These are phyloP conservation scores for Aspergillus candidus DNA, from an alignment of 2,329 filamentous ascomycete genomes.

Conservation along the genomic window DNA sequence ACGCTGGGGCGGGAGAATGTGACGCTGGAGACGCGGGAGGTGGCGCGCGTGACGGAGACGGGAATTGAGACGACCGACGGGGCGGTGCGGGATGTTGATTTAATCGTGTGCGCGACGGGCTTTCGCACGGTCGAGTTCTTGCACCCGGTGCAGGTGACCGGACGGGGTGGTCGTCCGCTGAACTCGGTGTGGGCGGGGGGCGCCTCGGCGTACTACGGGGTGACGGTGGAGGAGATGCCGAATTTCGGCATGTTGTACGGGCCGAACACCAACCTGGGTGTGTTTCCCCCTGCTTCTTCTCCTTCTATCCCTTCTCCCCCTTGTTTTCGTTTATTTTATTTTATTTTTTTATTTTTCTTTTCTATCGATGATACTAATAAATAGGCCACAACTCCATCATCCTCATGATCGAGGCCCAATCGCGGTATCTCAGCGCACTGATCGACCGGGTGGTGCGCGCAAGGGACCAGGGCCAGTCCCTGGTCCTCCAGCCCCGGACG, in stretches of 20 bases:
- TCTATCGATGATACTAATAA: background rate
- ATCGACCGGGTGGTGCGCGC: slow-evolving; percentile 46
- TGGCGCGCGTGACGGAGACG: slow-evolving; percentile 41
- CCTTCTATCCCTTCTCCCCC: too few relatives aligned
- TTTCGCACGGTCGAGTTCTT: slow-evolving; percentile 56
- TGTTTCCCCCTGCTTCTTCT: too few relatives aligned
- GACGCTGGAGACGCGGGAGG: slow-evolving; percentile 45
- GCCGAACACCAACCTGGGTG: slow-evolving; percentile 49
- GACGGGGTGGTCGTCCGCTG: slow-evolving; percentile 39
- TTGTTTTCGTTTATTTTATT: too few relatives aligned
- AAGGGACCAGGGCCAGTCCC: slow-evolving; percentile 30
- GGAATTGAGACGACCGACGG: slow-evolving; percentile 44
- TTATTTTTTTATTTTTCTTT: background rate
- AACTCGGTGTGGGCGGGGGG: slow-evolving; percentile 51
- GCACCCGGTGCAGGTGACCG: slow-evolving; percentile 50
- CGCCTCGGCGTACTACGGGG: slow-evolving; percentile 47
- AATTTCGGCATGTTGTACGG: slow-evolving; percentile 56
- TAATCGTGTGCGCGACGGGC: slow-evolving; percentile 54
- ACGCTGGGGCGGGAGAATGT: slow-evolving; percentile 45
- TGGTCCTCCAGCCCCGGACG: slow-evolving; percentile 44
- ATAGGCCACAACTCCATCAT: slow-evolving; percentile 52
- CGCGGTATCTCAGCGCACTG: slow-evolving; percentile 48
- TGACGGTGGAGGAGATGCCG: slow-evolving; percentile 47
- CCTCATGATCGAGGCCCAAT: slow-evolving; percentile 57
- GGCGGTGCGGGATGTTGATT: slow-evolving; percentile 45